A percentile compares a stretch with the other conserved stretches of the same genome.
phyloP scores from a whole-genome alignment of 768 basidiomycete genomes.

The Ramaria rubella region DNA sequence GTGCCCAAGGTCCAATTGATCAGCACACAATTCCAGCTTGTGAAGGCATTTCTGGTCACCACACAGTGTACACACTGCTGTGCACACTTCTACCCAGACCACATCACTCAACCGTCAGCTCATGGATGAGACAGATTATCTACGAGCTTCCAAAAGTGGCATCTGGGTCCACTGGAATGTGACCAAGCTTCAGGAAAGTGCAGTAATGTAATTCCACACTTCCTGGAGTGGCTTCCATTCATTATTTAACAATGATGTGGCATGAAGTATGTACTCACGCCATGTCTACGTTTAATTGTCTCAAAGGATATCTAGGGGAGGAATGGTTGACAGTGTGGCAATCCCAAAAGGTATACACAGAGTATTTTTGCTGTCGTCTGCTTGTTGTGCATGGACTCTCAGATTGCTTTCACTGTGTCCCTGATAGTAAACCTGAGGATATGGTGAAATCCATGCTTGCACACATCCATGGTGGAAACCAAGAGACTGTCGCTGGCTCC shows the following conservation, averaged over 20 bases:
- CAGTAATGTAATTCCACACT: background rate
- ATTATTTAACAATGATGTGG: background rate
- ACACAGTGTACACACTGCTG: background rate
- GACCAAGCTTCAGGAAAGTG: background rate
- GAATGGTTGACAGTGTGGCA: too few relatives aligned
- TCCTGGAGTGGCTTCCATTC: background rate
- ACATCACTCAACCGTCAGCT: background rate
- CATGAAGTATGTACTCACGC: background rate
- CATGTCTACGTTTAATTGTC: background rate
- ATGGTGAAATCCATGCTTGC: background rate
- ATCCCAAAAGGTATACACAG: too few relatives aligned
- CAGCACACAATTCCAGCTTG: background rate
- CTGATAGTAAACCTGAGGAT: background rate
- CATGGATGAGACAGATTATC: background rate
- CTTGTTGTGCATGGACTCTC: too few relatives aligned
- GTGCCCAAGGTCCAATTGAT: background rate
- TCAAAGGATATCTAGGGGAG: background rate
- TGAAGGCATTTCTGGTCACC: background rate
- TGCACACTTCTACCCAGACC: background rate
- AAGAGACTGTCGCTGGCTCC: background rate
- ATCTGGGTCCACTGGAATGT: background rate
- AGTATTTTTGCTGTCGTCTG: too few relatives aligned
- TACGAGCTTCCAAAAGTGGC: background rate
- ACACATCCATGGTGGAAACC: background rate
- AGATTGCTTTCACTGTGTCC: too few relatives aligned